Evolutionary conservation across 129 eudicot species (phyloP), one percentile per base, ranked within the genome.

Genomic region (Glebionis coronaria): DNA sequence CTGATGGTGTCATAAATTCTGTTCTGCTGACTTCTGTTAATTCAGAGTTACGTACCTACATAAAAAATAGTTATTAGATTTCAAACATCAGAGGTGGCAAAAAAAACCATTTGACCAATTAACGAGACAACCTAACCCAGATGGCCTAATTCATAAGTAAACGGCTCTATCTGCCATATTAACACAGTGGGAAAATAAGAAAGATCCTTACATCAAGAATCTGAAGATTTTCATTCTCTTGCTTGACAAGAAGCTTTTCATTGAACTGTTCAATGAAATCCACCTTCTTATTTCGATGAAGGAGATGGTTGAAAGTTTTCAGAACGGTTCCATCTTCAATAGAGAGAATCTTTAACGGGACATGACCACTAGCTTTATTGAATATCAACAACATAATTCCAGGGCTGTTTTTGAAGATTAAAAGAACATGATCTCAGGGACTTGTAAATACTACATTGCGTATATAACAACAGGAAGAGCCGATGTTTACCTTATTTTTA

Each of bases 1-100:
- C 97, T n/a, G 97, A 90, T 2, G 97, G 97, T 28, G 97, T 90
- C 95, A 90, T 90, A 67, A 90, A 90, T 66, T 90, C 91, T 12
- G 89, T 82, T 51, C 88, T 80, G 75, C 89, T 84, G 69, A 90
- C 97, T 84, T 90, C 97, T 2, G 85, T 87, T 72, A 82, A 65
- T 78, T 82, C 89, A 13, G 84, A 64, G 76, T 80, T 86, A 15
- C 95, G 88, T 16, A 90, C 97, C 97, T 90, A 49, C 61, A 83
- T 6, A n/a, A 59, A 25, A 7, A 14, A 59, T 14, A 4, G 15
- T 29, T 6, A 13, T 29, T 35, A 59, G 46, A 59, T 23, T 56
- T 56, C 61, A 49, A 49, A 49, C 15, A 14, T 49, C 16, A 4
- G 2, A 3, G 31, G 60, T 55, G 60, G 18, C 60, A 60, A 60